Conservation (phyloP, 2,329 filamentous ascomycete genomes). For the Aspergillus sp. region DNA sequence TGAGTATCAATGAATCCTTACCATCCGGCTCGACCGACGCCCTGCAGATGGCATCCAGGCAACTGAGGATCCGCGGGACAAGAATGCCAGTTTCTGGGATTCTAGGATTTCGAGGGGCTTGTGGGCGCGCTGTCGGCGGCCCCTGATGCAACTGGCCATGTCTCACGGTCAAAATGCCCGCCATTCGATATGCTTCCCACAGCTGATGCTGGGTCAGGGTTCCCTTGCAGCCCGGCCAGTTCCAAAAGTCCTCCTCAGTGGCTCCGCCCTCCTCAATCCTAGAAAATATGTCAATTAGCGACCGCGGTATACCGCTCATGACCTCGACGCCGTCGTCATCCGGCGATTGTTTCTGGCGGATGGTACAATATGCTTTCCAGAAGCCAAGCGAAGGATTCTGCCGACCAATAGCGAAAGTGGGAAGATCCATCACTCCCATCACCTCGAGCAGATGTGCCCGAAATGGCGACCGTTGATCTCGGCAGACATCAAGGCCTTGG, state of each 20-base stretch:
- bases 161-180: constrained; percentile 24
- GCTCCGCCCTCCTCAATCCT: constrained; percentile 20
- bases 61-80: constrained; percentile 22
- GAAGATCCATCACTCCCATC: constrained; percentile 32
- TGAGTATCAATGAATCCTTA: constrained; percentile 18
- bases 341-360: neutral
- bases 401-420: constrained; percentile 24
- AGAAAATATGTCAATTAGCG: constrained; percentile 26
- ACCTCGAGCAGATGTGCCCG: constrained; percentile 27
- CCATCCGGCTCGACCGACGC: constrained; percentile 14
- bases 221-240: constrained; percentile 25
- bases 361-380: constrained; percentile 26
- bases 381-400: constrained; percentile 23
- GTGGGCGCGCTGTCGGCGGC: neutral
- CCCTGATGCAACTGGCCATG: constrained; percentile 2
- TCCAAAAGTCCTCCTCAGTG: constrained; percentile 27
- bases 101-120: neutral
- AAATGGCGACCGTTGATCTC: constrained; percentile 10
- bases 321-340: constrained; percentile 19
- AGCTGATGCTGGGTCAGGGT: constrained; percentile 26
- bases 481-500: constrained; percentile 9
- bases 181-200: constrained; percentile 28
- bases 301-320: constrained; percentile 27
- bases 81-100: constrained; percentile 16
- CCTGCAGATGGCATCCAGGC: constrained; percentile 24